A percentile compares a stretch with the other conserved stretches of the same genome.
phyloP scores from a whole-genome alignment of 2,329 filamentous ascomycete species.

The Arthrobotrys sphaeroides region DNA sequence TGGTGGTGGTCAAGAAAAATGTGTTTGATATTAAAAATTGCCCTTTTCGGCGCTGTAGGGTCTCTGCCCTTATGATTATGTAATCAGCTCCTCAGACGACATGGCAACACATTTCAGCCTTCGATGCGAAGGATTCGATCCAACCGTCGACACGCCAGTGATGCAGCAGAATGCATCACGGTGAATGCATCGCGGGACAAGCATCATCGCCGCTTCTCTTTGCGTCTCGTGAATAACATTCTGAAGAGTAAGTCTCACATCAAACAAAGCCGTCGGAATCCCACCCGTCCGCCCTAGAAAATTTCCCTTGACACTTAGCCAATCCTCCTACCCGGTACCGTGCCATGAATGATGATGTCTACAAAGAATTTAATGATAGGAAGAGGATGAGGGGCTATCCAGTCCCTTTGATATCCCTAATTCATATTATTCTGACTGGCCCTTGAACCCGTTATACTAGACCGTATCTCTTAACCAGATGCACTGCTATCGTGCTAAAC shows the following conservation, averaged over 20 bases:
- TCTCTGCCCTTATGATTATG: conserved; percentile 40
- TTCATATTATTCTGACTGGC: conserved; percentile 40
- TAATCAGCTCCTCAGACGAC: conserved; percentile 31
- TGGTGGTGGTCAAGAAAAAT: conserved; percentile 31
- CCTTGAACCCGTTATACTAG: not conserved
- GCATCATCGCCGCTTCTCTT: not conserved
- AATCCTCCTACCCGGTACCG: not conserved
- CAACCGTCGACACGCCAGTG: not conserved
- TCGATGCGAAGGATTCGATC: not conserved
- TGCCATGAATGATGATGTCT: conserved; percentile 38
- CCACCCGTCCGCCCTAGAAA: not conserved
- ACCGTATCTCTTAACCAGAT: not conserved
- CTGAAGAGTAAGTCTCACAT: conserved; percentile 1
- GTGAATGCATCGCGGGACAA: not conserved
- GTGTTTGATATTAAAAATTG: conserved; percentile 45
- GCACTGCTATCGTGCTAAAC: not conserved
- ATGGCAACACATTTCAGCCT: conserved; percentile 28
- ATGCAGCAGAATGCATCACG: not conserved
- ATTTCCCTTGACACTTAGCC: too few relatives aligned
- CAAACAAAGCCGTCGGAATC: not conserved
- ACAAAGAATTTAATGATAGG: conserved; percentile 46
- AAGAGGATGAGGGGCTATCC: conserved; percentile 42
- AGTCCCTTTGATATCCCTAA: conserved; percentile 40
- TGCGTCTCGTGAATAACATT: not conserved
- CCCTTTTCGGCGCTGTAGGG: conserved; percentile 32